These are phyloP conservation scores for Corchorus olitorius DNA, from an alignment of 345 rosid species.

Conservation along the genomic window DNA sequence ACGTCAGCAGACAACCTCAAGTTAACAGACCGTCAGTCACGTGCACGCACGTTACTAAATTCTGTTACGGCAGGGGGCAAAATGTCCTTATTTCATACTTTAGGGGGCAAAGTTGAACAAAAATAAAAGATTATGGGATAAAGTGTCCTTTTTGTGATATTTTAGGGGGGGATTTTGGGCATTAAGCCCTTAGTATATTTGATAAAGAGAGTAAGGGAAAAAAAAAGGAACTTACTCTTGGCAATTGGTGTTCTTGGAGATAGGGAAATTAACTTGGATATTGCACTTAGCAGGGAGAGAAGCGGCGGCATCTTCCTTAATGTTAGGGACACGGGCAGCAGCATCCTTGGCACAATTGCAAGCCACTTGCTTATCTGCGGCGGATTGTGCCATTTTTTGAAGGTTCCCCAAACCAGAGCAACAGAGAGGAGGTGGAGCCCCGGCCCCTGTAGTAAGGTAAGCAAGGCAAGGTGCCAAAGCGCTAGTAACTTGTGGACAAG, in stretches of 20 bases:
- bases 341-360: constrained; percentile 31
- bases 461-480: constrained; percentile 21
- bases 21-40: too few relatives aligned
- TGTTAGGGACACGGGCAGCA: background rate
- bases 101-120: too few relatives aligned
- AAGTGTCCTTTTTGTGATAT: too few relatives aligned
- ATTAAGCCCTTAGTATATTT: too few relatives aligned
- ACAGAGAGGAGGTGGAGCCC: constrained; percentile 11
- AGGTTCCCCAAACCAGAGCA: constrained; percentile 19
- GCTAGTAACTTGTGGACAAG: constrained; percentile 8
- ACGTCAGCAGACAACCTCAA: too few relatives aligned
- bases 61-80: too few relatives aligned
- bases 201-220: background rate
- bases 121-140: too few relatives aligned
- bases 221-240: background rate
- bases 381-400: constrained; percentile 6
- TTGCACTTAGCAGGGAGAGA: constrained; percentile 29
- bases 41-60: too few relatives aligned
- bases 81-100: too few relatives aligned
- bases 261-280: constrained; percentile 22
- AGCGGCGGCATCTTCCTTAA: constrained; percentile 28
- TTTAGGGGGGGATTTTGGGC: too few relatives aligned
- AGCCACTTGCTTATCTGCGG: constrained; percentile 27
- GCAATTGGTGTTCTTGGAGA: constrained; percentile 23
- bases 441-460: constrained; percentile 11